Percentiles rank a stretch among this genome's conserved stretches.
phyloP scores from a whole-genome alignment of 192 early-diverging fungal genomes.

The Coemansia sp. region DNA sequence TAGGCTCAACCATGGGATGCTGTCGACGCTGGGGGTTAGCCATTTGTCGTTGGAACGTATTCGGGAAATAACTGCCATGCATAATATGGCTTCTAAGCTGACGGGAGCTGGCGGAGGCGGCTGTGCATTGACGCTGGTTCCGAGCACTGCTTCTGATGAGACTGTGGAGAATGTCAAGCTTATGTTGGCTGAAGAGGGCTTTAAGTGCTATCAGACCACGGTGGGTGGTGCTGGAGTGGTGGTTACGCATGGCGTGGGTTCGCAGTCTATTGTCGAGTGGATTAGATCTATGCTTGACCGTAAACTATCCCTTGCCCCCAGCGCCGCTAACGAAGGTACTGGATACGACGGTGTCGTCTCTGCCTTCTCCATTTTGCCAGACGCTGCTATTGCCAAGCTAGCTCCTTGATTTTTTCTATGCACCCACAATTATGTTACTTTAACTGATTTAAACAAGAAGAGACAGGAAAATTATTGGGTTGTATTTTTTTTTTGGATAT shows the following conservation, averaged over 20 bases:
- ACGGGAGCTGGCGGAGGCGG: conserved; percentile 98
- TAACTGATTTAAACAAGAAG: too few relatives aligned
- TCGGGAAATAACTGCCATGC: conserved; percentile 58
- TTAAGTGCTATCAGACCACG: conserved; percentile 66
- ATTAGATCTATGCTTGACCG: conserved; percentile 3
- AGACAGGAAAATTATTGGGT: too few relatives aligned
- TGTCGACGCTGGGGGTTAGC: conserved; percentile 76
- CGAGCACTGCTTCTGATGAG: conserved; percentile 6
- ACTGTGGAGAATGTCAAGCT: conserved; percentile 45
- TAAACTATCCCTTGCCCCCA: conserved; percentile 5
- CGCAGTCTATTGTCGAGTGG: conserved; percentile 22
- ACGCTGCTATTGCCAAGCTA: conserved; percentile 11
- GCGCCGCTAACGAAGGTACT: conserved; percentile 2
- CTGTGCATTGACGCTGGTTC: conserved; percentile 80
- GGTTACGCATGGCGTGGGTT: conserved; percentile 21
- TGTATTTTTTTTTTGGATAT: not conserved
- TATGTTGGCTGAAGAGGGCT: conserved; percentile 61
- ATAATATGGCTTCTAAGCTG: conserved; percentile 76
- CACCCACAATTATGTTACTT: conserved; percentile 3
- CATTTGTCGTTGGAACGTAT: conserved; percentile 82
- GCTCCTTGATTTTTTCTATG: conserved; percentile 4
- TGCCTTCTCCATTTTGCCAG: conserved; percentile 21
- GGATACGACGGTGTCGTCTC: conserved; percentile 10
- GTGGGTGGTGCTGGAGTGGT: conserved; percentile 69
- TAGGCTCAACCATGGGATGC: conserved; percentile 79